These are phyloP conservation scores for Syncephalastrum contaminatum DNA, from an alignment of 371 early-diverging fungal genomes.

Conservation along the genomic window DNA sequence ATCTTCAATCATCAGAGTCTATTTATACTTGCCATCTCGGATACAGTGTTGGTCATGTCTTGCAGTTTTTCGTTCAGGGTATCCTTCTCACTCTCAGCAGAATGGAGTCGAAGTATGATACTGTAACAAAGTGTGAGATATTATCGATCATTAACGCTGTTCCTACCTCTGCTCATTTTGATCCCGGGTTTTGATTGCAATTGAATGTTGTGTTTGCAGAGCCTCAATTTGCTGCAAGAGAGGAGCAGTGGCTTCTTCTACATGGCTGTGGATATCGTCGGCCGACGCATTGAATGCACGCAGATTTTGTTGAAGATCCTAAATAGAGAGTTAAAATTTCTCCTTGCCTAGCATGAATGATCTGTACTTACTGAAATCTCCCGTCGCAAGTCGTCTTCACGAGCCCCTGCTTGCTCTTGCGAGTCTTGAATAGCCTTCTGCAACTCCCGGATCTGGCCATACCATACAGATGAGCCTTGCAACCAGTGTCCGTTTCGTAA, in stretches of 20 bases:
- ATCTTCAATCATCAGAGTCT: not conserved
- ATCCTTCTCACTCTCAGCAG: conserved; percentile 44
- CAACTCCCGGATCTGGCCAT: conserved; percentile 54
- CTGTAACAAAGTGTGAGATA: conserved; percentile 14
- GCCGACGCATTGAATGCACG: conserved; percentile 61
- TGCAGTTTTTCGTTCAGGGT: conserved; percentile 25
- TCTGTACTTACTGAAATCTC: conserved; percentile 47
- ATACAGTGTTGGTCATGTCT: conserved; percentile 21
- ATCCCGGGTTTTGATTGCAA: conserved; percentile 63
- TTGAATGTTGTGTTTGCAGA: conserved; percentile 64
- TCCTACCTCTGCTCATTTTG: conserved; percentile 56
- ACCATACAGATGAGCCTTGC: not conserved
- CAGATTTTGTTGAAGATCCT: conserved; percentile 56
- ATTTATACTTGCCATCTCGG: conserved; percentile 18
- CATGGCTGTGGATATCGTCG: conserved; percentile 49
- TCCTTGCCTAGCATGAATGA: not conserved
- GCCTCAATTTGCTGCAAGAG: conserved; percentile 69
- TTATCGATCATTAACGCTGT: not conserved
- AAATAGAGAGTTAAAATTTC: not conserved
- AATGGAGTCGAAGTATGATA: conserved; percentile 45
- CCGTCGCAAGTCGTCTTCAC: conserved; percentile 60
- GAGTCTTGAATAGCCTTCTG: conserved; percentile 55
- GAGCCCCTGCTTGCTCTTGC: conserved; percentile 61
- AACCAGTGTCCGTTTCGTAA: not conserved
- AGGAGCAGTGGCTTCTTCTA: conserved; percentile 61